Conservation (phyloP, 2,329 filamentous ascomycete species). For the Malbranchea cinnamomea region DNA sequence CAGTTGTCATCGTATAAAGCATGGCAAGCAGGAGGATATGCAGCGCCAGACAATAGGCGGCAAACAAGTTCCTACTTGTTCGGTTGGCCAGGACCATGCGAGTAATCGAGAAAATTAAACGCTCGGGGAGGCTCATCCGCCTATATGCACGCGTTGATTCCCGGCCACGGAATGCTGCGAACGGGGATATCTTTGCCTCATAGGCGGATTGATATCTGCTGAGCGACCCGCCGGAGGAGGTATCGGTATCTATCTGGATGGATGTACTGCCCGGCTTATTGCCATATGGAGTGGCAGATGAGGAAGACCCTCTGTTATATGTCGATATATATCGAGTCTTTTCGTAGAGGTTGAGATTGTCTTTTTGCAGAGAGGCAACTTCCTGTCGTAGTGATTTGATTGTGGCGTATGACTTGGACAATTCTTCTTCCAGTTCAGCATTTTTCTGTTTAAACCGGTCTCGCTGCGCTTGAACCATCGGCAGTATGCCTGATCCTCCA, state of each 20-base stretch:
- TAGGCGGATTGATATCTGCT: slow-evolving; percentile 86
- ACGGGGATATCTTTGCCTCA: slow-evolving; percentile 88
- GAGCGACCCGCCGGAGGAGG: slow-evolving; percentile 49
- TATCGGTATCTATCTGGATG: slow-evolving; percentile 44
- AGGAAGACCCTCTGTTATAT: slow-evolving; percentile 62
- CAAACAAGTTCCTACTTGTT: slow-evolving; percentile 85
- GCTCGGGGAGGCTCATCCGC: slow-evolving; percentile 81
- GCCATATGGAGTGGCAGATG: slow-evolving; percentile 46
- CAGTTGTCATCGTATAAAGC: slow-evolving; percentile 66
- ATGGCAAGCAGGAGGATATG: slow-evolving; percentile 78
- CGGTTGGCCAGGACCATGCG: slow-evolving; percentile 80
- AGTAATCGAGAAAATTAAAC: slow-evolving; percentile 79
- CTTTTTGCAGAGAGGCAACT: slow-evolving; percentile 80
- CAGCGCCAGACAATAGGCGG: slow-evolving; percentile 74
- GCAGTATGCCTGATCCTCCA: slow-evolving; percentile 73
- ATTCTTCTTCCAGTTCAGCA: slow-evolving; percentile 72
- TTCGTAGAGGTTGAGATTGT: slow-evolving; percentile 91
- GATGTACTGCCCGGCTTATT: slow-evolving; percentile 63
- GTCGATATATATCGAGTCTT: slow-evolving; percentile 94
- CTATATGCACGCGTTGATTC: slow-evolving; percentile 84
- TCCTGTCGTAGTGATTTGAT: slow-evolving; percentile 82
- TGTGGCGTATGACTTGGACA: slow-evolving; percentile 67
- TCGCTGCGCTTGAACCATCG: slow-evolving; percentile 95
- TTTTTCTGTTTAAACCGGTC: slow-evolving; percentile 98
- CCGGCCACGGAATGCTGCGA: slow-evolving; percentile 86